Conservation (phyloP, 305 asterid genomes). For the Fraxinus baroniana region DNA sequence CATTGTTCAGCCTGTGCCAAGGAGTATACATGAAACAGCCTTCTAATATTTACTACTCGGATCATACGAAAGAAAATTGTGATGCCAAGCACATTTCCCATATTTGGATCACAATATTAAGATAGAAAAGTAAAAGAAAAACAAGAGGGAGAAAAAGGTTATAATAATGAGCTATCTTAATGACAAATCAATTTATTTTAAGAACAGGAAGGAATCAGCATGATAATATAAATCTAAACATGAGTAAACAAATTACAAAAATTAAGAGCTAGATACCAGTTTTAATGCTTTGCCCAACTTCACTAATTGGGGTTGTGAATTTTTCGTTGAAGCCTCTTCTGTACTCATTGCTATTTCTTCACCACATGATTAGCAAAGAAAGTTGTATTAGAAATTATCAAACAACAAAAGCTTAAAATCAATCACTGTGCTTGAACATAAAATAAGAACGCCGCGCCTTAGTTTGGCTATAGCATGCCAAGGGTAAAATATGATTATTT, state of each 20-base stretch:
- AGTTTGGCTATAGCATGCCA: not conserved
- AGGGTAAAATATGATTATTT: not conserved
- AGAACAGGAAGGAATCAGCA: not conserved
- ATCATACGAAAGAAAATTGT: not conserved
- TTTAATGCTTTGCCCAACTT: constrained; percentile 54
- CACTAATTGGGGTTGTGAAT: constrained; percentile 48
- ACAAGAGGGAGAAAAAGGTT: not conserved
- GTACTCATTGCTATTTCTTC: constrained; percentile 28
- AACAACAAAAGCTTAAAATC: not conserved
- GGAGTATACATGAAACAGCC: not conserved
- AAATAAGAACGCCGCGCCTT: not conserved
- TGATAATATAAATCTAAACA: not conserved
- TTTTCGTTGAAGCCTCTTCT: constrained; percentile 39
- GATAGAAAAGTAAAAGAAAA: not conserved
- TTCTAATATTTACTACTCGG: not conserved
- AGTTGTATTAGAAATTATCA: not conserved
- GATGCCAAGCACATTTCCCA: not conserved
- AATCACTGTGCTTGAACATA: not conserved
- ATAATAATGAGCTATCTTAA: not conserved
- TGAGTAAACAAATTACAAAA: not conserved
- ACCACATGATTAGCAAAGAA: constrained; percentile 22
- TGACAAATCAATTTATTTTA: not conserved
- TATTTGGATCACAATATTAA: not conserved
- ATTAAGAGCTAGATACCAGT: constrained; percentile 41
- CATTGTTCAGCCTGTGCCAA: constrained; percentile 70